Evolutionary conservation across 2,329 filamentous ascomycete species (phyloP), one percentile per base, ranked within the genome.

Genomic region (Hysterium pulicare): DNA sequence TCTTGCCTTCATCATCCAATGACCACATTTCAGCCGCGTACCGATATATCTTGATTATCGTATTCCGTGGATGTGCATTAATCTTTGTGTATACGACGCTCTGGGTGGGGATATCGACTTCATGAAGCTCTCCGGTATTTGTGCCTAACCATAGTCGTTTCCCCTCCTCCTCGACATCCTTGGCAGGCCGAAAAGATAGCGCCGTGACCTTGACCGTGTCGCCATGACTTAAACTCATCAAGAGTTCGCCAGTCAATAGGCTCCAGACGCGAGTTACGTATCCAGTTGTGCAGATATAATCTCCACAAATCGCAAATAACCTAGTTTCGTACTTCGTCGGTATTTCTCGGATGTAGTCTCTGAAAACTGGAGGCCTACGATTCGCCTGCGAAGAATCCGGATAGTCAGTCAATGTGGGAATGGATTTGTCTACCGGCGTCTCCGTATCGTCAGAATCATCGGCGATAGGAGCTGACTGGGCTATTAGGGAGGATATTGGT

Each of bases 21-120:
- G 90, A 90, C 93, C 93, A 98, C 63, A 98, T 80, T 58, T 96
- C 87, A 52, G 89, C 88, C 48, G 82, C 84, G 64, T 94, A 86
- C 30, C 93, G 82, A 60, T 88, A 86, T 32, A 98, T 95, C 55
- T 83, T 88, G 49, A 87, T 79, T 38, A 98, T 79, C 53, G 95
- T 87, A 47, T 82, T 78, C 32, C 87, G 82, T 6, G 83, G 81
- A 57, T 97, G 93, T 2, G 87, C 86, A 38, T 76, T 82, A 2
- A 78, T 70, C 55, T 86, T 87, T 15, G 78, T 85, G 21, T 78
- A 74, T 11, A 87, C 74, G 34, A 95, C 75, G 26, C 77, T 81
- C 58, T 90, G 84, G 0, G 82, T 83, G 2, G 75, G 71, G 41
- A 97, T 80, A 62, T 98, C 90, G 33, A 95, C 78, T 68, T 98